These are phyloP conservation scores for Neurospora tetraspora DNA, from an alignment of 495 filamentous ascomycete species.

Conservation along the genomic window DNA sequence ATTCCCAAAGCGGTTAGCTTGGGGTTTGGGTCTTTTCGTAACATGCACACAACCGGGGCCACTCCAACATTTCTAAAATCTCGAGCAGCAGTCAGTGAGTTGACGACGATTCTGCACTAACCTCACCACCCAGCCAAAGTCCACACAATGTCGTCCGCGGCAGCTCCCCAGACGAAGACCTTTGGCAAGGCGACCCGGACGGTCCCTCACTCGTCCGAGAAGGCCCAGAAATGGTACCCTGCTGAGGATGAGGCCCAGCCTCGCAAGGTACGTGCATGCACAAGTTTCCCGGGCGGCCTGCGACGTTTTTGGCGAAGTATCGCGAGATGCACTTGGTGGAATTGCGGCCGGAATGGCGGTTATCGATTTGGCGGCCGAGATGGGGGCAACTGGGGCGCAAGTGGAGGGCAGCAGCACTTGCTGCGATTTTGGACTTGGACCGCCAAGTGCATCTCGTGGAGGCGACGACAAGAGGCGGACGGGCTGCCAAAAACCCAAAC, in stretches of 20 bases:
- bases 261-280: constrained; percentile 70
- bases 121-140: constrained; percentile 31
- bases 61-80: constrained; percentile 27
- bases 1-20: constrained; percentile 25
- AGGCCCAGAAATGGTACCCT: constrained; percentile 99
- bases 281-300: constrained; percentile 3
- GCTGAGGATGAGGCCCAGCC: constrained; percentile 83
- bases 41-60: constrained; percentile 25
- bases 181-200: constrained; percentile 95
- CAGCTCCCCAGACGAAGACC: constrained; percentile 69
- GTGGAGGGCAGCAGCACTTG: background rate
- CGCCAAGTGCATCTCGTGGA: background rate
- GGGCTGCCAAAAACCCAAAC: background rate
- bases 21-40: constrained; percentile 24
- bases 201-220: constrained; percentile 72
- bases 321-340: constrained; percentile 9
- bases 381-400: constrained; percentile 5
- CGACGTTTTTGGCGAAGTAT: constrained; percentile 1
- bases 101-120: constrained; percentile 29
- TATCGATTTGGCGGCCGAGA: background rate
- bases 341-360: constrained; percentile 2
- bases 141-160: constrained; percentile 55
- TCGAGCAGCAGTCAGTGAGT: constrained; percentile 23
- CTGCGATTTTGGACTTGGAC: background rate
- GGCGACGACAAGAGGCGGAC: background rate